Evolutionary conservation across 2,329 filamentous ascomycete genomes (phyloP).

Genomic region (Hypomyces rosellus): DNA sequence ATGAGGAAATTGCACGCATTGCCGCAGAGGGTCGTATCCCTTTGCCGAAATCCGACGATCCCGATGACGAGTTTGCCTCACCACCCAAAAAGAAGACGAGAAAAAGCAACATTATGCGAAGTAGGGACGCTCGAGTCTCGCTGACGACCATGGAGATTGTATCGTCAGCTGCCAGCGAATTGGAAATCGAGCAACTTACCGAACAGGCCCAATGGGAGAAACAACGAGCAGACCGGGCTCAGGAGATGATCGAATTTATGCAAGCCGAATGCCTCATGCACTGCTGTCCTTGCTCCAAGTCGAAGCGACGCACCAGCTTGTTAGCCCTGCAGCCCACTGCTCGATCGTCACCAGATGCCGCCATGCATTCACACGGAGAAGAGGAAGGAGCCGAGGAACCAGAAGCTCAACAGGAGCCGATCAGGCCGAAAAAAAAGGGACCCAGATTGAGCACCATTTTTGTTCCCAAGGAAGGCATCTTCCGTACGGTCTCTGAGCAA

Average conservation of each 20-base stretch:
- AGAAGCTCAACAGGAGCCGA: constrained; percentile 17
- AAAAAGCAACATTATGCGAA: constrained; percentile 15
- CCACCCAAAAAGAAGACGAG: constrained; percentile 42
- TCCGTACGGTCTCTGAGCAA: constrained; percentile 52
- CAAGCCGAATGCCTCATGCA: constrained; percentile 66
- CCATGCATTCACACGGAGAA: constrained; percentile 10
- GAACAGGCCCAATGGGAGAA: constrained; percentile 51
- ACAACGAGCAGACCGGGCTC: constrained; percentile 60
- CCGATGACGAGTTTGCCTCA: constrained; percentile 57
- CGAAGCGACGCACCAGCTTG: constrained; percentile 14
- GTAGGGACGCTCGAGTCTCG: constrained; percentile 37
- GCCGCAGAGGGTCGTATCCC: constrained; percentile 66
- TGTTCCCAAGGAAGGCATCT: constrained; percentile 56
- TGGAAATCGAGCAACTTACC: constrained; percentile 52
- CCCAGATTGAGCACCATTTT: constrained; percentile 49
- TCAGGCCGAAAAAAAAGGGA: constrained; percentile 25
- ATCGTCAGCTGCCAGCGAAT: constrained; percentile 49
- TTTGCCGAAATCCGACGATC: constrained; percentile 47
- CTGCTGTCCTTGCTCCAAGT: constrained; percentile 55
- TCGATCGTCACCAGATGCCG: background rate
- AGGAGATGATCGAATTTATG: constrained; percentile 70
- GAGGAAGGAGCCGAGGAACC: constrained; percentile 18
- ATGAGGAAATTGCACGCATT: constrained; percentile 66
- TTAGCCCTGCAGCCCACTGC: constrained; percentile 15
- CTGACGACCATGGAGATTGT: constrained; percentile 44